These are phyloP conservation scores for Blastomyces parvus DNA, from an alignment of 2,329 filamentous ascomycete species.

Conservation along the genomic window DNA sequence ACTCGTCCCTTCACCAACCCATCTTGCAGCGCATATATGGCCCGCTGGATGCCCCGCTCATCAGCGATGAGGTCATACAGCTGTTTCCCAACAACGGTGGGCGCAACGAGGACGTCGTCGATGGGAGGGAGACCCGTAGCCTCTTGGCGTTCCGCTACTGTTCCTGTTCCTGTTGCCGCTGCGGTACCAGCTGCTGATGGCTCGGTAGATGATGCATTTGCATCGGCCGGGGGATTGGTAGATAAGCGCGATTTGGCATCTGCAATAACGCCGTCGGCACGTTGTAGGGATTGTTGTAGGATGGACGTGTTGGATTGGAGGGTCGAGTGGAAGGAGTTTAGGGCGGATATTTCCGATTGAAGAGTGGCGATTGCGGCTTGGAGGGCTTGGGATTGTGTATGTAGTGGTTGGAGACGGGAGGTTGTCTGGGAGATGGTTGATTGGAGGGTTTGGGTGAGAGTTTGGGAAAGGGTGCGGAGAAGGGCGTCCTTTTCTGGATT, in stretches of 20 bases:
- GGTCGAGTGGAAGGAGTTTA: slow-evolving; percentile 61
- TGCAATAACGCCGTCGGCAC: slow-evolving; percentile 69
- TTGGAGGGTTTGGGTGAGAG: slow-evolving; percentile 59
- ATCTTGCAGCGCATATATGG: slow-evolving; percentile 57
- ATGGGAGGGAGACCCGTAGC: slow-evolving; percentile 55
- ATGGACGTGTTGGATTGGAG: slow-evolving; percentile 69
- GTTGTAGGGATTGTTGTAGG: slow-evolving; percentile 63
- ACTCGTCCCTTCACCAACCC: slow-evolving; percentile 39
- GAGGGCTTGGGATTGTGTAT: slow-evolving; percentile 71
- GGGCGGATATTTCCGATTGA: slow-evolving; percentile 60
- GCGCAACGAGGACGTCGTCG: slow-evolving; percentile 86
- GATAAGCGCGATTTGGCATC: slow-evolving; percentile 53
- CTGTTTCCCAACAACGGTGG: slow-evolving; percentile 86
- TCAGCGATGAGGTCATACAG: slow-evolving; percentile 83
- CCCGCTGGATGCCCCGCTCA: slow-evolving; percentile 75
- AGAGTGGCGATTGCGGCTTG: slow-evolving; percentile 58
- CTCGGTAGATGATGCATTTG: slow-evolving; percentile 13
- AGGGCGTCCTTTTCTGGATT: slow-evolving; percentile 94
- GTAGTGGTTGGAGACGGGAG: slow-evolving; percentile 63
- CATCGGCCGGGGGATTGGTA: slow-evolving; percentile 10
- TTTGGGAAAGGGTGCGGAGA: slow-evolving; percentile 62
- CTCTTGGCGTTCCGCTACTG: slow-evolving; percentile 23
- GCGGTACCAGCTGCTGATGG: slow-evolving; percentile 13
- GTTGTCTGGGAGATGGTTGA: slow-evolving; percentile 62
- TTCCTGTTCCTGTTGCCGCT: slow-evolving; percentile 8